Base-by-base conservation (phyloP, 2,329 filamentous ascomycete species). In the Alternaria postmessia region DNA sequence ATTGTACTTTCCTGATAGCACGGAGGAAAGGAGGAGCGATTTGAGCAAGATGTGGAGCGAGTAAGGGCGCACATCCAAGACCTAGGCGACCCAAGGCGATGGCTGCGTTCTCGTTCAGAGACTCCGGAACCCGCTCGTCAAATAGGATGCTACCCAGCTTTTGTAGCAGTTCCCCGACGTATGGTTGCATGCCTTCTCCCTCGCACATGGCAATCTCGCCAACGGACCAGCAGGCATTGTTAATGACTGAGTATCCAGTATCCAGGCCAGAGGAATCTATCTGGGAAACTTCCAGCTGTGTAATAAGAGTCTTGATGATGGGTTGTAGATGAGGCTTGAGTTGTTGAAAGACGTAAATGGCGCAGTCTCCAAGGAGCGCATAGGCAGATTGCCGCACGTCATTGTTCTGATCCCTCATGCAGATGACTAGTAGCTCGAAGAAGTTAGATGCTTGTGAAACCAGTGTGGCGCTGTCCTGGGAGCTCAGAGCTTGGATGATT, bases 351-450 rank as follows among this genome's bases (percentile, higher is more conserved):
- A 97, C 90, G 73, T 93, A 97, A 76, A 94, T 96, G 14, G 95
- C 92, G 75, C 93, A 96, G 81, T 99, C 95, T 63, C 95, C 95
- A 14, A 99, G 87, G 18, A 99, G 84, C 9, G 95, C 95, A 73
- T 97, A 99, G 0, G 94, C 93, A 11, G 95, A 99, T 79, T 99
- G 95, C 58, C 94, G 90, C 20, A 98, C 95, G 78, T 97, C 94
- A 71, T 97, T 94, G 70, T 91, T 90, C 1, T 86, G 85, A 75
- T 98, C 94, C 74, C 95, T 90, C 90, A 99, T 93, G 78, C 94
- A 98, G 78, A 95, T 91, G 64, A 89, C 88, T 43, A 99, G 84
- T 36, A 99, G 86, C 76, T 97, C 91, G 72, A 98, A 98, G 81
- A 98, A 93, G 43, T 89, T 88, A 63, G 94, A 88, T 2, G 93